These are phyloP conservation scores for Amanita muscaria DNA, from an alignment of 768 basidiomycete genomes.

Conservation along the genomic window DNA sequence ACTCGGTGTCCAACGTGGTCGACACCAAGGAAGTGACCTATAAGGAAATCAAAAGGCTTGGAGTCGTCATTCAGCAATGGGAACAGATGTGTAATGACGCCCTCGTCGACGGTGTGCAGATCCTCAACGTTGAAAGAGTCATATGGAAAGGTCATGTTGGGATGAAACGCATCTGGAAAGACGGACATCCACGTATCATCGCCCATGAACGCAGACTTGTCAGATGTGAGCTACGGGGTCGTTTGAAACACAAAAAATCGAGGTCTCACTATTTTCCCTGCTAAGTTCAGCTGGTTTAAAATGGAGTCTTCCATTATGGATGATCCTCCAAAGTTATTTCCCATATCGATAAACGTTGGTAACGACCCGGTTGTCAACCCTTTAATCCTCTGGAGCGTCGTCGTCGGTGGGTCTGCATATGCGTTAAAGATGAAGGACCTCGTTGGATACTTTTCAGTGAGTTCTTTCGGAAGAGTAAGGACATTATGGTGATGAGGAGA, in stretches of 20 bases:
- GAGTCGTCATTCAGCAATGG: conserved; percentile 54
- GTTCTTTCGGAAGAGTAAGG: conserved; percentile 66
- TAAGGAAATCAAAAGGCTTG: conserved; percentile 72
- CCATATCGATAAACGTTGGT: conserved; percentile 93
- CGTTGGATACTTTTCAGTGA: conserved; percentile 53
- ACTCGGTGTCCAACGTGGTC: conserved; percentile 96
- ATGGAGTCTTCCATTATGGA: conserved; percentile 85
- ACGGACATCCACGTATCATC: conserved; percentile 95
- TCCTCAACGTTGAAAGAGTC: conserved; percentile 99
- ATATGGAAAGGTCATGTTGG: conserved; percentile 73
- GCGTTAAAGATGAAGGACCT: conserved; percentile 85
- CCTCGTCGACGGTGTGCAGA: conserved; percentile 89
- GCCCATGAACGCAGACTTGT: conserved; percentile 81
- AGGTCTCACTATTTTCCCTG: conserved; percentile 49
- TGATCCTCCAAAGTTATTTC: conserved; percentile 84
- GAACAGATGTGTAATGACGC: conserved; percentile 77
- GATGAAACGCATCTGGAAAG: conserved; percentile 68
- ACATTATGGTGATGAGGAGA: conserved; percentile 77
- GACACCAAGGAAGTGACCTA: conserved; percentile 92
- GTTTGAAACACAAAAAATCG: too few relatives aligned
- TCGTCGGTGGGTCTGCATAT: conserved; percentile 90
- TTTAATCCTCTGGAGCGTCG: conserved; percentile 92
- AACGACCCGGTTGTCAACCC: conserved; percentile 91
- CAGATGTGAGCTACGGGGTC: too few relatives aligned
- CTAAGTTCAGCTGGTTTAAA: conserved; percentile 56